Evolutionary conservation across 495 filamentous ascomycete genomes (phyloP), one percentile per base, ranked within the genome.

Genomic region (Xeromyces bisporus): DNA sequence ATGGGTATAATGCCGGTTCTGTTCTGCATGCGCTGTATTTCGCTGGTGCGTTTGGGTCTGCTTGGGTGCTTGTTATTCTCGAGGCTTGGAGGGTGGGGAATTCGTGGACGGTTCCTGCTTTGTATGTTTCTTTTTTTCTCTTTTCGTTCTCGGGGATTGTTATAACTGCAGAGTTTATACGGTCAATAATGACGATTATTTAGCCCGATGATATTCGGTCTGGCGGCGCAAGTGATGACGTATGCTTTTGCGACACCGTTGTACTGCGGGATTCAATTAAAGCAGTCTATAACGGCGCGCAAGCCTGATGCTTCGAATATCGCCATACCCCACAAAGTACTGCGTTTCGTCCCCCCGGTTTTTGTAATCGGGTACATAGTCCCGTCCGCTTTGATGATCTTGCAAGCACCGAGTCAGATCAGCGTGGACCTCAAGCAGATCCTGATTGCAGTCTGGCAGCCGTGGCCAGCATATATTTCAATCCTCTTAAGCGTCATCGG

Each of bases 381-480:
- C 1, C 73, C 72, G 6, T 52, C 56, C 6, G 37, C 64, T 16
- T 42, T 66, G 11, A 62, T 73, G 57, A 41, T 56, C n/a, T 37
- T 72, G 15, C 70, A 70, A 1, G 45, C 58, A 1, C 63, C 70
- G 1, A 47, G 48, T 1, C 10, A 55, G 2, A 43, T 71, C 12
- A 44, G 42, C 3, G 46, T 56, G 6, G 55, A 62, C 28, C 52
- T 53, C 12, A 75, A 76, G 38, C 72, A 76, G 32, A 50, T 52
- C 18, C 57, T 62, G 36, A 66, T 74, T 29, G 67, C 72, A 0
- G 27, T 69, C 29, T 76, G 72, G 71, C 69, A 75, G 36, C 50
- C 56, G 0, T 77, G 73, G 46, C 73, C 73, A 0, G 39, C 66
- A 15, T 67, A 71, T 33, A 41, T 51, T 7, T 51, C 51, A 5